Evolutionary conservation across 352 stramenopile species (phyloP).

Genomic region (Pythium angustatum): DNA sequence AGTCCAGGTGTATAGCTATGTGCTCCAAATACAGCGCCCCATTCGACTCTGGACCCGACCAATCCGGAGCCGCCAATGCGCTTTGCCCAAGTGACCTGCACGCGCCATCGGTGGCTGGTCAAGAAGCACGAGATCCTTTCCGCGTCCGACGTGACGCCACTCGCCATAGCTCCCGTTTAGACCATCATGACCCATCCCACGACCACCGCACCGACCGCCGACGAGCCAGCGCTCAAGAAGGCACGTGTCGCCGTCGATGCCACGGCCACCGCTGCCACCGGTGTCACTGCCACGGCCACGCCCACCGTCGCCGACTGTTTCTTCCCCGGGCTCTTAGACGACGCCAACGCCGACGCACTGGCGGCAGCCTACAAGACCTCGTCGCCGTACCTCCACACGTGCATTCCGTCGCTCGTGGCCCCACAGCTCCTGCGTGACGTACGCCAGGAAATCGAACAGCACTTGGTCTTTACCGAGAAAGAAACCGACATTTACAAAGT

Average conservation of each 20-base stretch:
- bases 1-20: too few species aligned
- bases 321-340: constrained; percentile 24
- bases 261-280: too few species aligned
- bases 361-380: constrained; percentile 28
- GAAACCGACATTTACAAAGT: constrained; percentile 94
- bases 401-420: constrained; percentile 29
- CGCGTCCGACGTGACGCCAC: too few species aligned
- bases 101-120: constrained; percentile 4
- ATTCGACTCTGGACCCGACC: too few species aligned
- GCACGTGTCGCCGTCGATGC: constrained; percentile 14
- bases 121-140: too few species aligned
- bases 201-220: constrained; percentile 10
- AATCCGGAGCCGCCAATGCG: constrained; percentile 11
- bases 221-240: constrained; percentile 25
- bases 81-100: constrained; percentile 18
- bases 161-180: neutral
- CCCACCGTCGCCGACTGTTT: constrained; percentile 18
- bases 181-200: neutral
- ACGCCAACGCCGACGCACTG: constrained; percentile 24
- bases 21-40: constrained; percentile 25
- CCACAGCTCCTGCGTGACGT: constrained; percentile 38
- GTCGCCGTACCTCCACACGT: constrained; percentile 31
- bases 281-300: neutral
- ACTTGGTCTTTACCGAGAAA: constrained; percentile 91
- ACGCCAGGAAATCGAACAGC: constrained; percentile 72